Evolutionary conservation across 768 basidiomycete genomes (phyloP), one percentile per base, ranked within the genome.

Genomic region (Phlebiopsis flavidoalba): DNA sequence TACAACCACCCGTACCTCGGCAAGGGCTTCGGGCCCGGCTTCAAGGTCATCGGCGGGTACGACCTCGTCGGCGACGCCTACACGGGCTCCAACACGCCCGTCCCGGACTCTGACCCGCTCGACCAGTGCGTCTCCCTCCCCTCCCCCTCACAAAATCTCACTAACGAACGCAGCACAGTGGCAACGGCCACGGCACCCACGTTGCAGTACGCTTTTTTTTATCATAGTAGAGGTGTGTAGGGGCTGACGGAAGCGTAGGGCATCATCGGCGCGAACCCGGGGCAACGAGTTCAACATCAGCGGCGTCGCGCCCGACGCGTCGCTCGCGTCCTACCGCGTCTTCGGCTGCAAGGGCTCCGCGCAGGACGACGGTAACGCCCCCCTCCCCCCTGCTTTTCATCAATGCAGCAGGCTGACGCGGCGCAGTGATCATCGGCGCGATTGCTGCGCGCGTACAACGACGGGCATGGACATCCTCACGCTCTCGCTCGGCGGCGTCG

Each of bases 261-360:
- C 12, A 87, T 88, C 66, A 79, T 88, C 57, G 87, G 83, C 14
- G 83, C 84, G 17, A 73, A 84, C 61, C 81, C 83, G 0, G n/a
- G 79, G 74, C 50, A 89, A 88, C 66, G 67, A 70, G 37, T 87
- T 82, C 75, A 84, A 84, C 71, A 82, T 89, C 66, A 83, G 82
- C 52, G 89, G 89, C 58, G 87, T 88, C 45, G 88, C 89, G 2
- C 87, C 80, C 60, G 76, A 79, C 1, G 83, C 87, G 0, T 79
- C 79, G 1, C 70, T 88, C 40, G 79, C 74, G 3, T 68, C 79
- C 5, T 86, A 85, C 73, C 71, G 85, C 54, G 75, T 89, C 8
- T 88, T 87, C 66, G 83, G 84, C 2, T 90, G 89, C 67, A 63
- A 56, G 2, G 84, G 83, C 0, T 69, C 60, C 10, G 77, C 81